These are phyloP conservation scores for Irpex sp. DNA, from an alignment of 1,284 basidiomycete species.

Conservation along the genomic window DNA sequence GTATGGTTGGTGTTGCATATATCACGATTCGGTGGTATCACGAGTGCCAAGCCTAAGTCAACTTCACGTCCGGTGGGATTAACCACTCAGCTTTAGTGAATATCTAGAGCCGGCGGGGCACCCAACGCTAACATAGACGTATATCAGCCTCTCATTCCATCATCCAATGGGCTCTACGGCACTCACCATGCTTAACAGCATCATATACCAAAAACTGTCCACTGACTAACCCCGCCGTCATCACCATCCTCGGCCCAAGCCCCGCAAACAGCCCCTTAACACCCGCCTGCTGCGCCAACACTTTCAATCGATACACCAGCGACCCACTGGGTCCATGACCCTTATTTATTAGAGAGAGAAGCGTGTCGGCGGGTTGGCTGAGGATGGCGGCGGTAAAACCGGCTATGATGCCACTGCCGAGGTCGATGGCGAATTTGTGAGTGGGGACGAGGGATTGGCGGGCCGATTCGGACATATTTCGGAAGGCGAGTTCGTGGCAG, in stretches of 20 bases:
- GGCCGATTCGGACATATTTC: constrained; percentile 67
- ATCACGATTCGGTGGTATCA: too few relatives aligned
- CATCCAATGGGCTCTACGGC: neutral
- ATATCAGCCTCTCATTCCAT: neutral
- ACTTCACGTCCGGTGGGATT: neutral
- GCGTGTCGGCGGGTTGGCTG: constrained; percentile 75
- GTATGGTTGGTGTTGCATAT: too few relatives aligned
- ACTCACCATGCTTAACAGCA: constrained; percentile 60
- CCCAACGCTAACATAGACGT: constrained; percentile 1
- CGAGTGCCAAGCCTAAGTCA: too few relatives aligned
- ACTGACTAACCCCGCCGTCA: constrained; percentile 78
- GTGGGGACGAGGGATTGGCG: constrained; percentile 51
- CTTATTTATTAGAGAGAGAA: constrained; percentile 81
- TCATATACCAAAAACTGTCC: constrained; percentile 83
- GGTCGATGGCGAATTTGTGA: constrained; percentile 62
- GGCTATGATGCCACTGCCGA: constrained; percentile 82
- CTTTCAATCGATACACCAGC: constrained; percentile 58
- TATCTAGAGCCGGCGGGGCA: constrained; percentile 9
- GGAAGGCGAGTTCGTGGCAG: constrained; percentile 77
- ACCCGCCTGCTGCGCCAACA: constrained; percentile 54
- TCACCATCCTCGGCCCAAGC: constrained; percentile 83
- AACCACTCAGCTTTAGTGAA: constrained; percentile 5
- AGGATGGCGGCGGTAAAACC: constrained; percentile 88
- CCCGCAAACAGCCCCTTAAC: constrained; percentile 77
- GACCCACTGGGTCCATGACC: constrained; percentile 78